phyloP scores from a whole-genome alignment of 805 yeast genomes.

The Yamadazyma nakazawae region DNA sequence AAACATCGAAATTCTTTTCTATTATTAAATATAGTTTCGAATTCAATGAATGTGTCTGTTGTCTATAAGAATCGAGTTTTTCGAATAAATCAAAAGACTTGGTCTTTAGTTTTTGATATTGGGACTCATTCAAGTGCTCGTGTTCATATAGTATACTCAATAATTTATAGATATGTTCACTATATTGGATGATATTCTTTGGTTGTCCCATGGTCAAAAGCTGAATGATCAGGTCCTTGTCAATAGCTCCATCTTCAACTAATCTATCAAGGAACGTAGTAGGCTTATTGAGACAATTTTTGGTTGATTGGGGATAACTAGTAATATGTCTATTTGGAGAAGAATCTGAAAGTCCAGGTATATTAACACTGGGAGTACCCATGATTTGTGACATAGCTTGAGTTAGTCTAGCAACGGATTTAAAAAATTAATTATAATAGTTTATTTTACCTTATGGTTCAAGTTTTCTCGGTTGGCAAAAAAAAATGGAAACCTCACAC shows the following conservation, averaged over 20 bases:
- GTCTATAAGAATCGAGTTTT: constrained; percentile 20
- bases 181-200: constrained; percentile 30
- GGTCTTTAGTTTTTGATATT: constrained; percentile 17
- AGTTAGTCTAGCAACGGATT: background rate
- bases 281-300: background rate
- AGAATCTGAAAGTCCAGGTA: background rate
- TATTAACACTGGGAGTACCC: background rate
- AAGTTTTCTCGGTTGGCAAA: constrained; percentile 10
- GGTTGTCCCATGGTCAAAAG: constrained; percentile 28
- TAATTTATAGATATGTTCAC: constrained; percentile 35
- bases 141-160: constrained; percentile 18
- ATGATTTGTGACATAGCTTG: background rate
- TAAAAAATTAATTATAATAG: background rate
- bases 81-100: constrained; percentile 26
- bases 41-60: constrained; percentile 24
- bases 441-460: background rate
- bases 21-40: constrained; percentile 32
- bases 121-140: constrained; percentile 11
- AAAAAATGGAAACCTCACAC: constrained; percentile 7
- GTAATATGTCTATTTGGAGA: background rate
- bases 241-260: constrained; percentile 23
- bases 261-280: constrained; percentile 8
- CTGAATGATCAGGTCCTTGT: constrained; percentile 12
- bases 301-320: background rate
- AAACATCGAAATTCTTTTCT: constrained; percentile 37